These are phyloP conservation scores for Yarrowia hollandica DNA, from an alignment of 805 yeast species.

Conservation along the genomic window DNA sequence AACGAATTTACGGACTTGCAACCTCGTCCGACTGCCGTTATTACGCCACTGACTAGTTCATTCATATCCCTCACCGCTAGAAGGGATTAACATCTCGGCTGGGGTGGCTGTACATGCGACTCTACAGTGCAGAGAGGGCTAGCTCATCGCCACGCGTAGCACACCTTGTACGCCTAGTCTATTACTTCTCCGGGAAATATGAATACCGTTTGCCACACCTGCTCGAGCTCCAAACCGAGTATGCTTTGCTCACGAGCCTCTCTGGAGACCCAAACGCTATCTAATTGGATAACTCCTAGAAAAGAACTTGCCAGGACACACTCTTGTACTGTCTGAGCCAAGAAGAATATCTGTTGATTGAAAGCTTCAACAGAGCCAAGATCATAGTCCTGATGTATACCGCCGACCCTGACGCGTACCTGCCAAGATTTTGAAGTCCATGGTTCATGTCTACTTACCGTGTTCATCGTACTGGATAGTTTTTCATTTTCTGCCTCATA, in stretches of 20 bases:
- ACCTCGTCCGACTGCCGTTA: neutral
- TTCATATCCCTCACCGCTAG: neutral
- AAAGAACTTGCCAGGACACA: too few relatives aligned
- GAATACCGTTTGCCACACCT: neutral
- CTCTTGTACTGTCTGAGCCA: too few relatives aligned
- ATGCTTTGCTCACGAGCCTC: slow-evolving; percentile 17
- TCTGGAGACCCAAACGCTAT: slow-evolving; percentile 2
- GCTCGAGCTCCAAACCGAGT: neutral
- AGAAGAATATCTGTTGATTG: neutral
- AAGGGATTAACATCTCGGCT: slow-evolving; percentile 3
- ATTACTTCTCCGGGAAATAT: slow-evolving; percentile 10
- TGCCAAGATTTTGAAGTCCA: neutral
- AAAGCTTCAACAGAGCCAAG: neutral
- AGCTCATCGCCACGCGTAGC: slow-evolving; percentile 8
- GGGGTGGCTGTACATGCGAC: neutral
- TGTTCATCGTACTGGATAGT: too few relatives aligned
- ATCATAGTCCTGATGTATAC: neutral
- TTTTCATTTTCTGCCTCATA: neutral
- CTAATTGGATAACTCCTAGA: slow-evolving; percentile 16
- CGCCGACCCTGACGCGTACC: neutral
- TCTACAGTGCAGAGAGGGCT: too few relatives aligned
- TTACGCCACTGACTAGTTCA: neutral
- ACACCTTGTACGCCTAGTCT: neutral
- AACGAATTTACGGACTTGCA: neutral
- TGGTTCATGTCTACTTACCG: too few relatives aligned